phyloP scores from a whole-genome alignment of 257 asterid species.

The Gynochthodes officinalis region DNA sequence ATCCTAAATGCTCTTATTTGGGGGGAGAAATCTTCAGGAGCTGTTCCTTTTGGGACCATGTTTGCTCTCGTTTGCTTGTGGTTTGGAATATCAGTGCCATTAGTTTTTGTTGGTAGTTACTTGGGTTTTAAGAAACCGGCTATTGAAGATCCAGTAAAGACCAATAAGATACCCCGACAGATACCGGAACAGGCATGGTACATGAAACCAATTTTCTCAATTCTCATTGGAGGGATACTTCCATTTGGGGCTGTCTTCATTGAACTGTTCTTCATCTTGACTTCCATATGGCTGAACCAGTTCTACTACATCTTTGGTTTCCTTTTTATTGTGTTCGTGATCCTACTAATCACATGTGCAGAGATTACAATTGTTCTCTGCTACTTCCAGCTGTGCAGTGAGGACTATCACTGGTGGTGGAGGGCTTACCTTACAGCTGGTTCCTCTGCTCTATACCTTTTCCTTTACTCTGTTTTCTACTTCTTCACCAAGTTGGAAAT shows the following conservation, averaged over 20 bases:
- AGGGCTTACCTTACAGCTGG: constrained; percentile 89
- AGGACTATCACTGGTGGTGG: constrained; percentile 96
- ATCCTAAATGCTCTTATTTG: constrained; percentile 75
- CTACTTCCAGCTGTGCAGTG: constrained; percentile 93
- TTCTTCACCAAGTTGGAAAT: constrained; percentile 93
- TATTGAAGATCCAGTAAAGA: constrained; percentile 78
- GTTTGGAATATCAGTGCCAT: constrained; percentile 87
- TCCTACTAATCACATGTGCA: constrained; percentile 73
- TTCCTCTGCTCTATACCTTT: constrained; percentile 81
- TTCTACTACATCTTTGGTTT: constrained; percentile 90
- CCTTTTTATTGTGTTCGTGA: constrained; percentile 79
- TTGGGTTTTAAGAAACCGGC: constrained; percentile 76
- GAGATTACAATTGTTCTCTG: constrained; percentile 83
- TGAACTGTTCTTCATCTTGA: constrained; percentile 82
- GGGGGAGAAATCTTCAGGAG: constrained; percentile 91
- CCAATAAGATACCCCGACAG: constrained; percentile 81
- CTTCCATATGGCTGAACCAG: constrained; percentile 92
- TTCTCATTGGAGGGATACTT: constrained; percentile 82
- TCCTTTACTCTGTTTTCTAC: constrained; percentile 83
- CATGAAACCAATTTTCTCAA: constrained; percentile 75
- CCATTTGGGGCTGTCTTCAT: constrained; percentile 95
- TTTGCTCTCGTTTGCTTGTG: constrained; percentile 77
- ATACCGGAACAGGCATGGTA: constrained; percentile 91
- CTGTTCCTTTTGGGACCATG: constrained; percentile 85
- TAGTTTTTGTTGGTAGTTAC: constrained; percentile 80